These are phyloP conservation scores for Lentinula detonsa DNA, from an alignment of 768 basidiomycete species.

Conservation along the genomic window DNA sequence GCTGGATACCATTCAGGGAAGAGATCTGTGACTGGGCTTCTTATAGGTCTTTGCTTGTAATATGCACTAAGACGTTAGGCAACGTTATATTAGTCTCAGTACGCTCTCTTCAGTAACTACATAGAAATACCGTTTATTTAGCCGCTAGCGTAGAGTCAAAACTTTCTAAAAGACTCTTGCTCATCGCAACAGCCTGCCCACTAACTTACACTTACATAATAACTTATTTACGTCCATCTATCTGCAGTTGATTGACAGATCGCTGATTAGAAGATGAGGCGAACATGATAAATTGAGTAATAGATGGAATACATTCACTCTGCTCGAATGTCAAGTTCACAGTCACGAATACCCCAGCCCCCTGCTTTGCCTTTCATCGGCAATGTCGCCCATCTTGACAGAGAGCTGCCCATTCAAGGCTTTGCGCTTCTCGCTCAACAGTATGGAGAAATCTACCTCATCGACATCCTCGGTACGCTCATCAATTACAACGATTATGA, in stretches of 20 bases:
- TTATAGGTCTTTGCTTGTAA: background rate
- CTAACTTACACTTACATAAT: too few relatives aligned
- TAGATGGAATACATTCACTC: background rate
- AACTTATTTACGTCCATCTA: too few relatives aligned
- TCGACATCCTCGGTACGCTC: conserved; percentile 27
- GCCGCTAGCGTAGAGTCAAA: too few relatives aligned
- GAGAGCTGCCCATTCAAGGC: conserved; percentile 27
- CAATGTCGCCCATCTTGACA: conserved; percentile 28
- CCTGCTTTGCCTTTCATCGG: conserved; percentile 36
- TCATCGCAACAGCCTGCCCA: too few relatives aligned
- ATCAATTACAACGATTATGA: background rate
- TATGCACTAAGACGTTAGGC: background rate
- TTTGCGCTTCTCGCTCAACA: conserved; percentile 29
- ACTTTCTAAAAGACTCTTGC: too few relatives aligned
- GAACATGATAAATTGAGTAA: too few relatives aligned
- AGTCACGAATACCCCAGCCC: conserved; percentile 33
- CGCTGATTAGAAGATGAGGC: too few relatives aligned
- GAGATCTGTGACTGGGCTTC: background rate
- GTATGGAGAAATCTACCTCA: conserved; percentile 36
- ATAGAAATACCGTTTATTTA: too few relatives aligned
- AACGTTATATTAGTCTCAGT: background rate
- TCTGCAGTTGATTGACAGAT: too few relatives aligned
- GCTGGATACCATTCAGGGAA: background rate
- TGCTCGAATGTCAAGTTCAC: conserved; percentile 22
- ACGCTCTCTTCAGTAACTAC: background rate